Percentiles rank a stretch among this genome's conserved stretches.
Evolutionary conservation across 2,329 filamentous ascomycete genomes (phyloP).

Genomic region (Biscogniauxia sp.): DNA sequence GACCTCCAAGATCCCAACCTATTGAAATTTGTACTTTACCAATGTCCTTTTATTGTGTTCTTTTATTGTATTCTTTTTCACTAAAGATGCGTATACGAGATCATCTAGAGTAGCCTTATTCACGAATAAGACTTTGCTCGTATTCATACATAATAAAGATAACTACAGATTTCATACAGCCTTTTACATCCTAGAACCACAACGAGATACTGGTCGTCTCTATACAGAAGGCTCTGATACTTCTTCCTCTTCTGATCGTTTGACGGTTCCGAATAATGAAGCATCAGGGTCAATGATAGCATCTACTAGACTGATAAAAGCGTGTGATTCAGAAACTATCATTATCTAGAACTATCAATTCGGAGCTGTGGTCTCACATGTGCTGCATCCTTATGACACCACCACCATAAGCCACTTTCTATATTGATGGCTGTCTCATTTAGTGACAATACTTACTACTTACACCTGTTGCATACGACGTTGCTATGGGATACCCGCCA

Average conservation of each 20-base stretch:
- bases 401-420: background rate
- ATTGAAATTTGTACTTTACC: too few relatives aligned
- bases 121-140: too few relatives aligned
- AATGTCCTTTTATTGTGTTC: background rate
- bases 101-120: too few relatives aligned
- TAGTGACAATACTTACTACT: background rate
- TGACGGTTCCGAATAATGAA: background rate
- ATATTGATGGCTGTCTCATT: background rate
- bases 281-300: background rate
- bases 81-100: background rate
- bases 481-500: background rate
- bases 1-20: background rate
- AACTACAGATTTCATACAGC: too few relatives aligned
- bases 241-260: background rate
- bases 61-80: background rate
- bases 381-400: background rate
- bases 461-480: background rate
- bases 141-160: too few relatives aligned
- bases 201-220: background rate
- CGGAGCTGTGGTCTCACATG: background rate
- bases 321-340: background rate
- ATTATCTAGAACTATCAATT: background rate
- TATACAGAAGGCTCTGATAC: background rate
- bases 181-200: too few relatives aligned
- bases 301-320: background rate